These are phyloP conservation scores for Xylariomycetidae sp. DNA, from an alignment of 2,329 filamentous ascomycete species.

Conservation along the genomic window DNA sequence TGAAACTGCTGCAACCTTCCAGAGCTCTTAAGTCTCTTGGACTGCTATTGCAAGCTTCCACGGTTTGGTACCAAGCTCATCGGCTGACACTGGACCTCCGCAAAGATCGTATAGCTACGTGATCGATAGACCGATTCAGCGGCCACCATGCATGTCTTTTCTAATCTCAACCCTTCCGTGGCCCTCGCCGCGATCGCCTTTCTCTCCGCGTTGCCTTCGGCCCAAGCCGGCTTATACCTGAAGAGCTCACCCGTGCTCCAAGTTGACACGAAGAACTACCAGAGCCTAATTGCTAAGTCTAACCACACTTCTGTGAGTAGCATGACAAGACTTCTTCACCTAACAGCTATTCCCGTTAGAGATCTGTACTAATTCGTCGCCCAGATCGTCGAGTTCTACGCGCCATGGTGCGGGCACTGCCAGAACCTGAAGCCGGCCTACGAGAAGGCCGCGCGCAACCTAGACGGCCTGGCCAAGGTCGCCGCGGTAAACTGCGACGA, in stretches of 20 bases:
- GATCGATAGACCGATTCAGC: conserved; percentile 2
- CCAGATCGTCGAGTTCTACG: conserved; percentile 78
- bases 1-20: too few species aligned
- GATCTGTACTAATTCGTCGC: too few species aligned
- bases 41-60: conserved; percentile 5
- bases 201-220: conserved; percentile 58
- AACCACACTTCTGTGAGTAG: conserved; percentile 77
- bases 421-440: conserved; percentile 92
- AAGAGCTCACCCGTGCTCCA: conserved; percentile 86
- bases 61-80: conserved; percentile 14
- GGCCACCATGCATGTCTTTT: conserved; percentile 40
- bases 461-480: conserved; percentile 89
- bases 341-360: conserved; percentile 3
- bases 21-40: not conserved
- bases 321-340: not conserved
- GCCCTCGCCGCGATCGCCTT: conserved; percentile 54
- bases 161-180: conserved; percentile 42
- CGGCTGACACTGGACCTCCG: too few species aligned
- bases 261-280: conserved; percentile 71
- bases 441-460: conserved; percentile 84
- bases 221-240: conserved; percentile 69
- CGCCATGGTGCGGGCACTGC: conserved; percentile 97
- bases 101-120: conserved; percentile 3
- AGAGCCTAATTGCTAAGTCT: conserved; percentile 75
- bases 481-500: conserved; percentile 94